Evolutionary conservation across 2,329 filamentous ascomycete genomes (phyloP).

Genomic region (Helotiales sp.): DNA sequence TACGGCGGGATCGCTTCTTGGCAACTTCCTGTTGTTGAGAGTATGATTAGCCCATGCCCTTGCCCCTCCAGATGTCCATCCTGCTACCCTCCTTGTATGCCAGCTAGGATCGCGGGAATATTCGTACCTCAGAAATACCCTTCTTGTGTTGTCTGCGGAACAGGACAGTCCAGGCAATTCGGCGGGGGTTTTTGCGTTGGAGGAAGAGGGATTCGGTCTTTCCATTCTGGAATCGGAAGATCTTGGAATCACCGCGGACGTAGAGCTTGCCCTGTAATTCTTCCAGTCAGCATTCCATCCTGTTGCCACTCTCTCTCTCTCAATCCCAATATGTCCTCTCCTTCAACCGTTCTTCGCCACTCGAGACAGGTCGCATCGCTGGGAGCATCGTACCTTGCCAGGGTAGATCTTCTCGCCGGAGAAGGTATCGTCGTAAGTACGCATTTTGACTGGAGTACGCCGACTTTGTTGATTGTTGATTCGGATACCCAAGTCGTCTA

Average conservation of each 20-base stretch:
- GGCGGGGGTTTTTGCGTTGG: conserved; percentile 99
- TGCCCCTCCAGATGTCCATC: conserved; percentile 3
- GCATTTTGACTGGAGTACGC: conserved; percentile 41
- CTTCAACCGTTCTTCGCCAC: conserved; percentile 21
- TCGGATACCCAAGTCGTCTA: conserved; percentile 32
- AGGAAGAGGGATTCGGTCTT: conserved; percentile 99
- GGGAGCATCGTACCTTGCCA: conserved; percentile 67
- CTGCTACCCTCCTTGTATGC: not conserved
- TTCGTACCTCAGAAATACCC: conserved; percentile 99
- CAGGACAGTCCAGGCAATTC: conserved; percentile 97
- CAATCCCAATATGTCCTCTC: conserved; percentile 13
- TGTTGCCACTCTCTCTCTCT: conserved; percentile 11
- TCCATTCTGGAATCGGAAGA: conserved; percentile 99
- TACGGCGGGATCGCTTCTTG: conserved; percentile 99
- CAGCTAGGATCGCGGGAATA: conserved; percentile 12
- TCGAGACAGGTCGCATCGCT: conserved; percentile 26
- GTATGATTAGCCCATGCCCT: conserved; percentile 27
- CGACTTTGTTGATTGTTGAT: conserved; percentile 39
- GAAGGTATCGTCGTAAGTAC: conserved; percentile 75
- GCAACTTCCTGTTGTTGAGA: conserved; percentile 80
- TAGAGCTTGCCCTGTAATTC: conserved; percentile 91
- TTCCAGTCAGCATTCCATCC: conserved; percentile 38
- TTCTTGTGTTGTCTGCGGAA: conserved; percentile 99
- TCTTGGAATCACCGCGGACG: conserved; percentile 99
- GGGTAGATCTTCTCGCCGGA: conserved; percentile 80